Base-by-base conservation (phyloP, 2,329 filamentous ascomycete genomes). In the Nigrograna mackinnonii region DNA sequence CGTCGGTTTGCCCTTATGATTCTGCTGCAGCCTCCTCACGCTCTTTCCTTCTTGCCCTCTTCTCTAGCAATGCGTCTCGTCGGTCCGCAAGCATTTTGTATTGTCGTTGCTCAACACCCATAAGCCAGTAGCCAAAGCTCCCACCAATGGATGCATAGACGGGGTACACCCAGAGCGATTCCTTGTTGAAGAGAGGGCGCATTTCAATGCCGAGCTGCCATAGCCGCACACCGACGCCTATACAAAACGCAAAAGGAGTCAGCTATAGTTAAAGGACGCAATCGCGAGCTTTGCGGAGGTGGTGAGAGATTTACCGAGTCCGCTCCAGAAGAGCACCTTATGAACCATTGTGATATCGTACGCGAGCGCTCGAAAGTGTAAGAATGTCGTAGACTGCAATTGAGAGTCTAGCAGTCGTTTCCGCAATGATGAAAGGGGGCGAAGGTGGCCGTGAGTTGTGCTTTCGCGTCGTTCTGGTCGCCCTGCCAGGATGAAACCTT, bases 161-260 rank as follows among this genome's bases (percentile, higher is more conserved):
- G 41, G 94, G 94, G 77, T 96, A 99, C 38, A 84, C 90, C 87
- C 90, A 95, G 63, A 96, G 83, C 41, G 87, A 87, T 67, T 86
- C 79, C 64, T 80, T 83, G 74, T 87, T 85, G 80, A 97, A 89
- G 72, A 96, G 86, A 39, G 92, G 94, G 50, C 91, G 90, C 91
- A 95, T 96, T 78, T 99, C 91, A 70, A 99, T 94, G 66, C 92
- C 94, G 69, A 99, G 86, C 74, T 97, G 94, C 89, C 91, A 96
- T 73, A 94, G 82, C 61, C 92, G 89, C 66, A 91, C 87, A 67
- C 88, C 91, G 62, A 96, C 75, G 79, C 94, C 94, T 99, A 46
- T 28, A 37, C 44, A 62, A 22, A 46, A 11, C 38, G 35, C 24
- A 32, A 47, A 47, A 41, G 51, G 39, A 44, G 53, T 65, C 43